Evolutionary conservation across 148 eudicot genomes (phyloP).

Genomic region (Camellia granthamiana): DNA sequence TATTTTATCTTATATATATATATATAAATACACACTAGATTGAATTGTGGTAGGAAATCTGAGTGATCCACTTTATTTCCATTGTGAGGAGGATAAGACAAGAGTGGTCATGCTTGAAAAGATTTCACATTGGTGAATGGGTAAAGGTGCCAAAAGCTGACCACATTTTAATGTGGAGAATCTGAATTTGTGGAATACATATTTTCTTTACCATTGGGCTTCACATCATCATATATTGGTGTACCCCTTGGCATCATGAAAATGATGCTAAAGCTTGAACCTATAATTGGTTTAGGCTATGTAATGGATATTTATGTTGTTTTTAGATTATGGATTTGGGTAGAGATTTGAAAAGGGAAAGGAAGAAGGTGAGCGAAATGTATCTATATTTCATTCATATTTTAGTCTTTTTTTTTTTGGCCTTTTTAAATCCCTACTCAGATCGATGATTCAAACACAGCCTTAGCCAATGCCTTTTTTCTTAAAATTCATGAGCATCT

Average conservation of each 20-base stretch:
- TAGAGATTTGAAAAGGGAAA: no score
- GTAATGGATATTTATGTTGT: background rate
- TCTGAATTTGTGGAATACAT: background rate
- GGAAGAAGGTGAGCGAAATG: no score
- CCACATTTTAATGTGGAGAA: slow-evolving; percentile 1
- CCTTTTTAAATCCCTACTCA: no score
- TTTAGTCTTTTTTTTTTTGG: no score
- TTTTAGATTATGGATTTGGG: background rate
- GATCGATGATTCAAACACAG: background rate
- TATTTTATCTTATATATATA: background rate
- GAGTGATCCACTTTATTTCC: background rate
- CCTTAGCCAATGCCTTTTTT: no score
- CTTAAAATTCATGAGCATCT: no score
- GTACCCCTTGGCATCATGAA: background rate
- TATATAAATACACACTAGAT: background rate
- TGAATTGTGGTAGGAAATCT: background rate
- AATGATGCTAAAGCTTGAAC: background rate
- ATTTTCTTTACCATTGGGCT: background rate
- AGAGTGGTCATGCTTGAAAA: background rate
- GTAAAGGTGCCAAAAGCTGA: background rate
- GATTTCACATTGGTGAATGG: background rate
- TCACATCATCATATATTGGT: background rate
- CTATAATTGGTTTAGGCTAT: background rate
- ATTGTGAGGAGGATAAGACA: background rate
- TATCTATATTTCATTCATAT: no score